These are phyloP conservation scores for Obelidium mucronatum DNA, from an alignment of 192 early-diverging fungal genomes.

Conservation along the genomic window DNA sequence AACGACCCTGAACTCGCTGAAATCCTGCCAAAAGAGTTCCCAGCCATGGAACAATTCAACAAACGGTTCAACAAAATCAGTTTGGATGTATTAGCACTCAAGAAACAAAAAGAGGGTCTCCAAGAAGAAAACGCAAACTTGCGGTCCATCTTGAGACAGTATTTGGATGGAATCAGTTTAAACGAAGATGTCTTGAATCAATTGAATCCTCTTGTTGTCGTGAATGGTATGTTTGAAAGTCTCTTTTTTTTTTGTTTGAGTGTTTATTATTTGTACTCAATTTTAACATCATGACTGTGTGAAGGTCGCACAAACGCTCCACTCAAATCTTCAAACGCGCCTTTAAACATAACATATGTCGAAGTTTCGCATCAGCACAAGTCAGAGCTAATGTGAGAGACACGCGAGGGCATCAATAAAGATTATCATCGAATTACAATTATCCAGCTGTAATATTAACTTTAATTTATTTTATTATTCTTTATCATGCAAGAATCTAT, in stretches of 20 bases:
- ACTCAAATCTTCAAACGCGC: conserved; percentile 45
- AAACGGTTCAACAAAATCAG: conserved; percentile 66
- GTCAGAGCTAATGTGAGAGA: conserved; percentile 4
- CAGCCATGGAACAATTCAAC: conserved; percentile 66
- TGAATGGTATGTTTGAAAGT: conserved; percentile 46
- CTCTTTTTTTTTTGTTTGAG: background rate
- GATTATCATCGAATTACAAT: no score
- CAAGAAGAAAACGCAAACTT: conserved; percentile 62
- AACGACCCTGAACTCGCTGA: conserved; percentile 22
- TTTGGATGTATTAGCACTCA: conserved; percentile 59
- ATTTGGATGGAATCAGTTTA: conserved; percentile 66
- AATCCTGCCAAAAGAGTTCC: conserved; percentile 54
- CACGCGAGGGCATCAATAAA: background rate
- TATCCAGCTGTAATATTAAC: no score
- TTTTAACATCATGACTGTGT: no score
- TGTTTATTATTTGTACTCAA: background rate
- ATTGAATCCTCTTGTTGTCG: conserved; percentile 64
- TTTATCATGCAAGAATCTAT: no score
- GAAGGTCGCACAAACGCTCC: conserved; percentile 59
- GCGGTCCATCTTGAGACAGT: conserved; percentile 61
- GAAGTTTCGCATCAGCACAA: conserved; percentile 51
- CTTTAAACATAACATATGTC: conserved; percentile 56
- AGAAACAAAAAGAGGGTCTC: conserved; percentile 50
- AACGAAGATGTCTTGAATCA: conserved; percentile 57
- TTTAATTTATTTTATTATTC: no score